Percentiles rank a stretch among this genome's conserved stretches.
Conservation (phyloP, 2,329 filamentous ascomycete species). For the Fusarium compactum region DNA sequence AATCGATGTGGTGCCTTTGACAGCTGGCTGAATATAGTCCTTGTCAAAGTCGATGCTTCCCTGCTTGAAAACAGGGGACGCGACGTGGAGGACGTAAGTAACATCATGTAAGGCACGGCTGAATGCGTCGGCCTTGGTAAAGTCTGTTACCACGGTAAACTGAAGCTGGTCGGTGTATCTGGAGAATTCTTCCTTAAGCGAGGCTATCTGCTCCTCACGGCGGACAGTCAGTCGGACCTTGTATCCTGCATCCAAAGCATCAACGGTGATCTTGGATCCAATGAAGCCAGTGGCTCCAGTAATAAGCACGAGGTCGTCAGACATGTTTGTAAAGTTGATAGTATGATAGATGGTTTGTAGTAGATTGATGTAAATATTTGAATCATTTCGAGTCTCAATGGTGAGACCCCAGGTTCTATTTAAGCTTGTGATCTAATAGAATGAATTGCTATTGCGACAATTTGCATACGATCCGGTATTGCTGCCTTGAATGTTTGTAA, state of each 20-base stretch:
- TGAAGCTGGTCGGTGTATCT: not conserved
- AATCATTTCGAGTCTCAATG: not conserved
- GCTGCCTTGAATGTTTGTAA: not conserved
- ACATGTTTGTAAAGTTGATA: not conserved
- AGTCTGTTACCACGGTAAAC: not conserved
- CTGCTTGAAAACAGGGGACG: not conserved
- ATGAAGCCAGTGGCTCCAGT: slow-evolving; percentile 18
- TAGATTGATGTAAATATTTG: not conserved
- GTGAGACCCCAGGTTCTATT: not conserved
- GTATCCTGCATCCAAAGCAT: slow-evolving; percentile 11
- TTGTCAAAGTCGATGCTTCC: not conserved
- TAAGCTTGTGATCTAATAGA: not conserved
- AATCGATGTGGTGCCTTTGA: not conserved
- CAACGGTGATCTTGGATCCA: not conserved
- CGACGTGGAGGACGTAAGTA: not conserved
- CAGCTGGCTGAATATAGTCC: not conserved
- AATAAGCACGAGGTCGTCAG: slow-evolving; percentile 4
- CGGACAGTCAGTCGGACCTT: slow-evolving; percentile 30
- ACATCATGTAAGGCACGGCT: not conserved
- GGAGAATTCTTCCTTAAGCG: not conserved
- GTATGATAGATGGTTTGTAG: not conserved
- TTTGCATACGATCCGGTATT: not conserved
- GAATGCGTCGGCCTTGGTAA: not conserved
- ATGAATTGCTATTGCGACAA: not conserved
- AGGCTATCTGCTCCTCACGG: not conserved